Evolutionary conservation across 2,329 filamentous ascomycete species (phyloP).

Genomic region (Sclerotinia subarctica): DNA sequence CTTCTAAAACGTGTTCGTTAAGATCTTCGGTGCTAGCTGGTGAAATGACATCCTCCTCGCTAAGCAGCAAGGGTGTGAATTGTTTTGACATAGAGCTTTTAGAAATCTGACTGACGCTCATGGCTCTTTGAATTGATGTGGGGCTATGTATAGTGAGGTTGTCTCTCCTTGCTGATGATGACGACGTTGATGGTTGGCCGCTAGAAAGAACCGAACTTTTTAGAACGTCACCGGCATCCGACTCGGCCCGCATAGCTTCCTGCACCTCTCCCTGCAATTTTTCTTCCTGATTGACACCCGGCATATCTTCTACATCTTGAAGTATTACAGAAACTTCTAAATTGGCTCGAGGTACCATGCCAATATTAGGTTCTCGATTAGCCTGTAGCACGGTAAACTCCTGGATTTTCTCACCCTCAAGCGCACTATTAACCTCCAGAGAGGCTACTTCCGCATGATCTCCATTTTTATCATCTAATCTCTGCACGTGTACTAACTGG

Average conservation of each 20-base stretch:
- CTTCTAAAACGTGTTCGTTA: neutral
- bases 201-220: neutral
- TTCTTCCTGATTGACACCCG: neutral
- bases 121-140: neutral
- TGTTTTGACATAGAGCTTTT: neutral
- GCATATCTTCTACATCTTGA: neutral
- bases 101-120: neutral
- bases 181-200: conserved; percentile 12
- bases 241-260: neutral
- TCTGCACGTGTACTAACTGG: neutral
- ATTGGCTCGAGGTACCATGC: neutral
- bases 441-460: neutral
- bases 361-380: neutral
- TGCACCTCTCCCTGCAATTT: neutral
- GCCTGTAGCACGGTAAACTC: neutral
- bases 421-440: neutral
- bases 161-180: conserved; percentile 1
- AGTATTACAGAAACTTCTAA: neutral
- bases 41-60: neutral
- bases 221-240: neutral
- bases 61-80: neutral
- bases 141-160: neutral
- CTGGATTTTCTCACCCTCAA: neutral
- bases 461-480: neutral
- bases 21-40: conserved; percentile 2